Evolutionary conservation across 495 filamentous ascomycete genomes (phyloP).

Genomic region (Neurospora tetraspora): DNA sequence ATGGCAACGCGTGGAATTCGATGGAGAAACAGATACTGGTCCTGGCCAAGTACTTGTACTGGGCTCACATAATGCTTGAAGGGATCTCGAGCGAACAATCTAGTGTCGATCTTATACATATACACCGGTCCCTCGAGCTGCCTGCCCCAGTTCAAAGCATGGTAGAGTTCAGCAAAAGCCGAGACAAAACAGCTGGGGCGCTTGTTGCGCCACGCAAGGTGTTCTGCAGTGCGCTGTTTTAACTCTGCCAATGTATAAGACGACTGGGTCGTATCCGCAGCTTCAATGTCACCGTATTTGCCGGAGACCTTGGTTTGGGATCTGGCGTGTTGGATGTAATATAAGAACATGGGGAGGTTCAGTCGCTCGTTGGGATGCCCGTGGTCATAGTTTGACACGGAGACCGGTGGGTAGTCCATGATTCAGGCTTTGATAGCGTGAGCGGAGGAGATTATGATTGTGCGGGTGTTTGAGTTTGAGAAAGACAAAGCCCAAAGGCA

Average conservation of each 20-base stretch:
- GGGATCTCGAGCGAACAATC: not conserved
- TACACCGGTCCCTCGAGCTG: not conserved
- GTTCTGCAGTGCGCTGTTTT: not conserved
- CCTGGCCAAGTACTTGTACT: not conserved
- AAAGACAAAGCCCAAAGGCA: not conserved
- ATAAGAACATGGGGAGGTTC: not conserved
- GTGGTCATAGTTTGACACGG: not conserved
- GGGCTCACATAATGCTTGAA: not conserved
- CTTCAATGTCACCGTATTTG: not conserved
- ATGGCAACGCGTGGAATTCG: not conserved
- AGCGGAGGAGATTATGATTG: not conserved
- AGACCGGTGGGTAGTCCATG: not conserved
- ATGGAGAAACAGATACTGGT: not conserved
- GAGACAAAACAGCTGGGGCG: not conserved
- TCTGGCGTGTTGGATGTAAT: not conserved
- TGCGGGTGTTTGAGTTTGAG: not conserved
- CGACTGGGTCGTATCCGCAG: not conserved
- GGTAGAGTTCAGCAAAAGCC: not conserved
- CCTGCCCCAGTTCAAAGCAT: not conserved
- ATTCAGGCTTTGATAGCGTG: not conserved
- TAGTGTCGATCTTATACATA: not conserved
- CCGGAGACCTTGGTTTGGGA: too few relatives aligned
- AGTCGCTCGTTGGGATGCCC: not conserved
- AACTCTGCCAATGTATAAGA: not conserved
- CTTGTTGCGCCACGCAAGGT: not conserved